These are phyloP conservation scores for Amanita pallidorosea DNA, from an alignment of 768 basidiomycete species.

Conservation along the genomic window DNA sequence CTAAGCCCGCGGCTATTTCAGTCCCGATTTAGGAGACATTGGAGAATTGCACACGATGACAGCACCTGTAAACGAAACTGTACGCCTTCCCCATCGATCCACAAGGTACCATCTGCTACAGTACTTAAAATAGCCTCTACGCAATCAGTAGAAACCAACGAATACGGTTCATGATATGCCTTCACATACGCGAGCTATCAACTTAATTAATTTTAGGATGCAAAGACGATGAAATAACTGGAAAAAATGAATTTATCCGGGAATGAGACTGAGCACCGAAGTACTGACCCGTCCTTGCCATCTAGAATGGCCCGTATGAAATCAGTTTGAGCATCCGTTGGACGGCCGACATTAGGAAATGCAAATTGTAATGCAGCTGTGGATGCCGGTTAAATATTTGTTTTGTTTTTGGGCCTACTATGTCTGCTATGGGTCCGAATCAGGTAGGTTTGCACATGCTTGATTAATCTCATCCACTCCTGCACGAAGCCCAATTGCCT, in stretches of 20 bases:
- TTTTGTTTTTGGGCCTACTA: no score
- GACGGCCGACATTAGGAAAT: slow-evolving; percentile 48
- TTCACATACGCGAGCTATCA: slow-evolving; percentile 80
- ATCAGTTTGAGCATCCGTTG: slow-evolving; percentile 47
- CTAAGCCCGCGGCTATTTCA: slow-evolving; percentile 38
- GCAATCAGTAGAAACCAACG: slow-evolving; percentile 7
- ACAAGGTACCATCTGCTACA: slow-evolving; percentile 85
- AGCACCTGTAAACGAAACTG: slow-evolving; percentile 81
- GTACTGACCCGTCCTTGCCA: slow-evolving; percentile 47
- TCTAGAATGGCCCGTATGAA: slow-evolving; percentile 53
- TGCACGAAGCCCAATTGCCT: no score
- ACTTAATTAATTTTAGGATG: background rate
- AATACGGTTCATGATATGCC: slow-evolving; percentile 28
- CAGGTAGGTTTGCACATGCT: no score
- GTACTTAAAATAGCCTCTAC: slow-evolving; percentile 81
- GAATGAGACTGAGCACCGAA: slow-evolving; percentile 26
- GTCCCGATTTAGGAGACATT: background rate
- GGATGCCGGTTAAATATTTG: no score
- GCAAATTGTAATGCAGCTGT: slow-evolving; percentile 40
- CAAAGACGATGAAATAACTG: slow-evolving; percentile 64
- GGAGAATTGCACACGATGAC: slow-evolving; percentile 44
- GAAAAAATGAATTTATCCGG: background rate
- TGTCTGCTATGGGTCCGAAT: no score
- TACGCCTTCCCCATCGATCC: slow-evolving; percentile 81
- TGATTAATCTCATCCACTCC: no score